Conservation (phyloP, 441 rosid genomes). For the Populus trichocarpa region DNA sequence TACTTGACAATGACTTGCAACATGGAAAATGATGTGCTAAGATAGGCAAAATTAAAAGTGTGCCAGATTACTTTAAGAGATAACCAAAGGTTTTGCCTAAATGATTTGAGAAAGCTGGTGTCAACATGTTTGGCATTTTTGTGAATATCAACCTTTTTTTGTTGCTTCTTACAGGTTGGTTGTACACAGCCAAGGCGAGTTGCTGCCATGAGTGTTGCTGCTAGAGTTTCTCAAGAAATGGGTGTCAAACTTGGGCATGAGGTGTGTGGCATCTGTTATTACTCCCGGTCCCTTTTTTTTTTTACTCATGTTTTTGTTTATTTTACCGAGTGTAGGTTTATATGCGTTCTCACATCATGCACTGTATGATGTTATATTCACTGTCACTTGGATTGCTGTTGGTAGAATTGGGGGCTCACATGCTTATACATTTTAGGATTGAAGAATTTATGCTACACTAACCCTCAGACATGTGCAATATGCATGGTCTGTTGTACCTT, state of each 20-base stretch:
- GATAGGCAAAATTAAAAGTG: neutral
- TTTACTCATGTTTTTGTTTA: neutral
- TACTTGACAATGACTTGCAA: neutral
- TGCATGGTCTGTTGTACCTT: no score
- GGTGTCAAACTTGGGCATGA: slow-evolving; percentile 98
- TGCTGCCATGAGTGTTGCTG: slow-evolving; percentile 99
- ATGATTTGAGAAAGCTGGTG: neutral
- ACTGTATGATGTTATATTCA: neutral
- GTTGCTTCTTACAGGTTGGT: slow-evolving; percentile 51
- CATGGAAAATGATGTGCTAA: neutral
- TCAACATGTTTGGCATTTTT: neutral
- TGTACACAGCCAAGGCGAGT: slow-evolving; percentile 98
- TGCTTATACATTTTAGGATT: neutral
- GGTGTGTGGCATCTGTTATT: slow-evolving; percentile 17
- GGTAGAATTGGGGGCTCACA: neutral
- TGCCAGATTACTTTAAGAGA: neutral
- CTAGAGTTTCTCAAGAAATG: slow-evolving; percentile 98
- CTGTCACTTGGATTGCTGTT: neutral
- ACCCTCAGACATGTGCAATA: no score
- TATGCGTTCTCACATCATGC: neutral
- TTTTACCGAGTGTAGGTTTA: neutral
- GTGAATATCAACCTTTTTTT: neutral
- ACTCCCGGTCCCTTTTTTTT: neutral
- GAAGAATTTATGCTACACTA: neutral
- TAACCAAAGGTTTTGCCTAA: neutral